These are phyloP conservation scores for Fonsecaea pedrosoi DNA, from an alignment of 2,329 filamentous ascomycete genomes.

Conservation along the genomic window DNA sequence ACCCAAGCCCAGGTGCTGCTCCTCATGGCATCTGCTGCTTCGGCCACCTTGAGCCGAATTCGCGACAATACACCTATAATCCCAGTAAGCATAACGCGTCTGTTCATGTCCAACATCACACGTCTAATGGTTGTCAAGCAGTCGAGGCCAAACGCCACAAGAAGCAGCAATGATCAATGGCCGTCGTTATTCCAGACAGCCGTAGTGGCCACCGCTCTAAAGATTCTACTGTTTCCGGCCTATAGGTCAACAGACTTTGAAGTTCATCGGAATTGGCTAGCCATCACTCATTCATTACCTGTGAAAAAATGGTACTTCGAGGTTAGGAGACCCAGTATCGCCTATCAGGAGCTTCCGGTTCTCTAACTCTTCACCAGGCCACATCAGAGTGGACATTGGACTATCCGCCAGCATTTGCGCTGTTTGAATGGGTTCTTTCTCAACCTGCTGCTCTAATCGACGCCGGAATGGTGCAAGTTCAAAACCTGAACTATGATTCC, in stretches of 20 bases:
- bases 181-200: constrained; percentile 90
- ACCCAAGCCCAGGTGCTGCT: not conserved
- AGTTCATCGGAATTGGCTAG: constrained; percentile 98
- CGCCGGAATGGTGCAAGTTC: constrained; percentile 78
- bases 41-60: constrained; percentile 38
- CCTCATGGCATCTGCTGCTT: constrained; percentile 37
- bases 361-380: constrained; percentile 57
- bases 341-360: not conserved
- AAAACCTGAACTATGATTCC: constrained; percentile 83
- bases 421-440: constrained; percentile 92
- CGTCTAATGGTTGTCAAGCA: constrained; percentile 29
- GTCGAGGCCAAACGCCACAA: constrained; percentile 18
- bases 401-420: constrained; percentile 97
- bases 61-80: constrained; percentile 32
- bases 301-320: constrained; percentile 94
- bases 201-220: constrained; percentile 83
- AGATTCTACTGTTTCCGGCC: constrained; percentile 88
- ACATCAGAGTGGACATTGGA: constrained; percentile 99
- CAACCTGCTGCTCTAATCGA: constrained; percentile 79
- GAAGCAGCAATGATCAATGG: constrained; percentile 34
- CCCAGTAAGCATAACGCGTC: constrained; percentile 22
- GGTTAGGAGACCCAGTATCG: constrained; percentile 48
- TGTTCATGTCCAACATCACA: not conserved
- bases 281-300: constrained; percentile 88
- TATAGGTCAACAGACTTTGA: constrained; percentile 99